Evolutionary conservation across 192 early-diverging fungal genomes (phyloP).

Genomic region (Backusella parvicylindrica): DNA sequence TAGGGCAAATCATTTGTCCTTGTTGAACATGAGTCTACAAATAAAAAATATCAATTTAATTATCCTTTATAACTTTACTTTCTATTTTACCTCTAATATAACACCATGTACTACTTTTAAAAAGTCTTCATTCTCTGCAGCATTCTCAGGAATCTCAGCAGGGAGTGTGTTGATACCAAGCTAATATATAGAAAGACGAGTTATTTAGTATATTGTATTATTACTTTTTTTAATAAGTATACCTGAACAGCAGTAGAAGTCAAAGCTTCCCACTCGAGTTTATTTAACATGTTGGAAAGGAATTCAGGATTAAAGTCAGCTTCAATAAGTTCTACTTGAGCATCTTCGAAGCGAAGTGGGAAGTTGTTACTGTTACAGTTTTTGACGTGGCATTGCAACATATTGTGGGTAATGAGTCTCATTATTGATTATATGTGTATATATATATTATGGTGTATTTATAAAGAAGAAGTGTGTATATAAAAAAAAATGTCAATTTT

Average conservation of each 20-base stretch:
- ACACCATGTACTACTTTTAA: conserved; percentile 73
- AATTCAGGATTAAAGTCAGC: conserved; percentile 88
- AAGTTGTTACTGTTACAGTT: conserved; percentile 89
- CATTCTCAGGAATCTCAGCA: conserved; percentile 54
- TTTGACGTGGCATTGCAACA: conserved; percentile 98
- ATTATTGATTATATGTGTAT: conserved; percentile 39
- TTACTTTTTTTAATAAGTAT: conserved; percentile 9
- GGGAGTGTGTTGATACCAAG: conserved; percentile 69
- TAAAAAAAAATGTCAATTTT: background rate
- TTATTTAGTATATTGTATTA: background rate
- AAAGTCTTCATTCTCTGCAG: conserved; percentile 59
- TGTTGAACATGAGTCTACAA: conserved; percentile 75
- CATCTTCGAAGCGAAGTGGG: conserved; percentile 84
- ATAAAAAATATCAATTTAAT: background rate
- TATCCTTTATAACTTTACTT: background rate
- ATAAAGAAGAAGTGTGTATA: background rate
- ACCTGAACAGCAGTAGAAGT: conserved; percentile 62
- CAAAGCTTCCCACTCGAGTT: conserved; percentile 77
- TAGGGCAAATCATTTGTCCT: conserved; percentile 89
- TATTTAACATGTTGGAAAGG: conserved; percentile 73
- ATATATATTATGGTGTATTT: background rate
- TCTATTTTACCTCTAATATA: conserved; percentile 73
- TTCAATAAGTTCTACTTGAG: conserved; percentile 78
- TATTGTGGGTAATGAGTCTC: conserved; percentile 97
- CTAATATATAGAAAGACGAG: conserved; percentile 35